A percentile compares a stretch with the other conserved stretches of the same genome.
Evolutionary conservation across 2,329 filamentous ascomycete species (phyloP).

Genomic region (Colletotrichum simmondsii): DNA sequence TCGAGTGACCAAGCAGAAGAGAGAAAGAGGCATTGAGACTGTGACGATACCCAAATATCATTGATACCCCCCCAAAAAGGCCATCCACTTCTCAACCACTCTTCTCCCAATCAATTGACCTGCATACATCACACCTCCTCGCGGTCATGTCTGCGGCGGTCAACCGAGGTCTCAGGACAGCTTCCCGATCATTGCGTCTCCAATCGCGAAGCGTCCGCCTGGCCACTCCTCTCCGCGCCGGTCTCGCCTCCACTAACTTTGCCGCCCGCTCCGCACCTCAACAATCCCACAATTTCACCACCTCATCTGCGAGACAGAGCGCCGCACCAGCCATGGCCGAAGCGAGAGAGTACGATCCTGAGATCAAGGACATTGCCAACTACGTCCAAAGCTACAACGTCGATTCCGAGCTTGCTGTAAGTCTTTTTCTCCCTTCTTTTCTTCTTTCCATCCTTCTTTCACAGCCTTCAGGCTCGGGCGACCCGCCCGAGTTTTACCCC

Average conservation of each 20-base stretch:
- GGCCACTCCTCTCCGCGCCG: conserved; percentile 48
- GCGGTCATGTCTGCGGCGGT: conserved; percentile 61
- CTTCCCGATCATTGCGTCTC: conserved; percentile 64
- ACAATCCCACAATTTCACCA: conserved; percentile 59
- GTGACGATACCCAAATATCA: neutral
- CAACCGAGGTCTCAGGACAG: conserved; percentile 64
- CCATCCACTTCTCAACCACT: neutral
- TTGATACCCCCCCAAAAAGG: neutral
- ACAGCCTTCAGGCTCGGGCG: neutral
- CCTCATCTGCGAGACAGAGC: conserved; percentile 58
- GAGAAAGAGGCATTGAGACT: neutral
- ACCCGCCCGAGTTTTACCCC: conserved; percentile 33
- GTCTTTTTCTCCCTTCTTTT: conserved; percentile 49
- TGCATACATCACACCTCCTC: conserved; percentile 13
- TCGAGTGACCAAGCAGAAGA: neutral
- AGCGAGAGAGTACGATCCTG: conserved; percentile 80
- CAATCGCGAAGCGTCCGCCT: conserved; percentile 51
- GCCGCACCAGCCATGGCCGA: conserved; percentile 61
- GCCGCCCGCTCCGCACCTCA: conserved; percentile 46
- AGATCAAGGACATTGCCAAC: conserved; percentile 93
- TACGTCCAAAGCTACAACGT: conserved; percentile 95
- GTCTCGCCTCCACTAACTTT: conserved; percentile 47
- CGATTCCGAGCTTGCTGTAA: conserved; percentile 90
- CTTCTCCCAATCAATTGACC: conserved; percentile 24
- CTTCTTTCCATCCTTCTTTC: neutral